Base-by-base conservation (phyloP, 2,329 filamentous ascomycete species). In the Aspergillus oerlinghausenensis region DNA sequence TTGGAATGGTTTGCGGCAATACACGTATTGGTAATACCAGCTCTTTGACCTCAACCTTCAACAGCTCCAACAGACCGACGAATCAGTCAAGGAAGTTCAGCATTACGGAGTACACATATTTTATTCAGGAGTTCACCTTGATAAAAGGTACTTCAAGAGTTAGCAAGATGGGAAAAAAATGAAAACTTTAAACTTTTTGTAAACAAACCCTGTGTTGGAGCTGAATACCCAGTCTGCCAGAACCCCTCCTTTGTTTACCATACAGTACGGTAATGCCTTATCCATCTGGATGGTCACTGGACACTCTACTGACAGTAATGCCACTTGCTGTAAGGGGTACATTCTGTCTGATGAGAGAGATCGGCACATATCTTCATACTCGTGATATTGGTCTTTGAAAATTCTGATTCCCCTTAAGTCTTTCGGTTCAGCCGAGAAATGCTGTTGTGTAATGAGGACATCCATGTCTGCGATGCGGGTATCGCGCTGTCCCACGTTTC, bases 401-500 rank as follows among this genome's bases (percentile, higher is more conserved):
- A 42, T 32, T 38, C 43, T 26, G 42, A 45, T 19, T 9, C n/a
- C 19, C 42, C n/a, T 21, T 23, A 3, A 10, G 3, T 21, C 40
- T 43, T 8, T 43, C 11, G n/a, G 40, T 21, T 43, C 21, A 17
- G 32, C 32, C 32, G 32, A 38, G 7, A 35, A 38, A 38, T 38
- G 32, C 32, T 38, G 14, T 38, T 38, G 32, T 38, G 32, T 17
- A 38, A 17, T 17, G 32, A 38, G 14, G 6, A 38, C 14, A 51
- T 29, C 52, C 55, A 55, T 54, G 43, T 48, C 45, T 35, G 38
- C 23, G 23, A 48, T 54, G 60, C 59, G 59, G 59, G 57, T 57
- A 59, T 59, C 54, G 60, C 60, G 55, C 52, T 60, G 58, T 60
- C 58, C 59, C 58, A 61, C 60, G 57, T 61, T 60, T 51, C 35